Evolutionary conservation across 2,329 filamentous ascomycete species (phyloP).

Genomic region (Spiromastix sp.): DNA sequence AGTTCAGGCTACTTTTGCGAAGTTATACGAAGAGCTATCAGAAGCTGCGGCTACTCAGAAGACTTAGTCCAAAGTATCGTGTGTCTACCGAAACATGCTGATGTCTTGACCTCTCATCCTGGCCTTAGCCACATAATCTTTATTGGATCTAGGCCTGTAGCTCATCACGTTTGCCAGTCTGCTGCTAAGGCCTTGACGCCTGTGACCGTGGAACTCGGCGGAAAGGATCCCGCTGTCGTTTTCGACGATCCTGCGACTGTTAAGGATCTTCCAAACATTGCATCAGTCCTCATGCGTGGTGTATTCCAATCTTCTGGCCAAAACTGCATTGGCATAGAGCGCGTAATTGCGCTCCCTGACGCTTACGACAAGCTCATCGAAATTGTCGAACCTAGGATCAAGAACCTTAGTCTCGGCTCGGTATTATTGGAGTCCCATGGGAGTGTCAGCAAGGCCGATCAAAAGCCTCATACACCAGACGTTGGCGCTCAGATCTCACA

Average conservation of each 20-base stretch:
- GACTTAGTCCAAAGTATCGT: slow-evolving; percentile 73
- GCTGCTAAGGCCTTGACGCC: slow-evolving; percentile 81
- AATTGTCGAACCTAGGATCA: slow-evolving; percentile 63
- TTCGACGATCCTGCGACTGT: slow-evolving; percentile 61
- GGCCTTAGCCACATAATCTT: slow-evolving; percentile 85
- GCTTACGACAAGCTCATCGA: slow-evolving; percentile 64
- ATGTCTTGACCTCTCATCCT: slow-evolving; percentile 73
- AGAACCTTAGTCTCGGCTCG: slow-evolving; percentile 64
- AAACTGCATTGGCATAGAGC: slow-evolving; percentile 96
- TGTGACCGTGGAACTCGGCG: slow-evolving; percentile 81
- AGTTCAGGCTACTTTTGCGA: slow-evolving; percentile 71
- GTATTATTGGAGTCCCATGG: slow-evolving; percentile 42
- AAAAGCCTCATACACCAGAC: slow-evolving; percentile 41
- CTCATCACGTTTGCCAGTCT: slow-evolving; percentile 75
- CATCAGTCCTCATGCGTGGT: slow-evolving; percentile 77
- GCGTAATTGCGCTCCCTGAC: slow-evolving; percentile 69
- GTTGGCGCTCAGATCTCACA: slow-evolving; percentile 85
- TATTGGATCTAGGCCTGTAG: slow-evolving; percentile 81
- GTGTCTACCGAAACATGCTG: slow-evolving; percentile 78
- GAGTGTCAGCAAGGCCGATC: slow-evolving; percentile 9
- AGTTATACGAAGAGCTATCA: slow-evolving; percentile 68
- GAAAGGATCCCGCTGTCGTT: slow-evolving; percentile 86
- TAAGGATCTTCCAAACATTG: slow-evolving; percentile 56
- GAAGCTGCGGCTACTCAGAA: slow-evolving; percentile 71
- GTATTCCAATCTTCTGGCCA: slow-evolving; percentile 93